Evolutionary conservation across 2,329 filamentous ascomycete genomes (phyloP), one percentile per base, ranked within the genome.

Genomic region (Cercospora zeina): DNA sequence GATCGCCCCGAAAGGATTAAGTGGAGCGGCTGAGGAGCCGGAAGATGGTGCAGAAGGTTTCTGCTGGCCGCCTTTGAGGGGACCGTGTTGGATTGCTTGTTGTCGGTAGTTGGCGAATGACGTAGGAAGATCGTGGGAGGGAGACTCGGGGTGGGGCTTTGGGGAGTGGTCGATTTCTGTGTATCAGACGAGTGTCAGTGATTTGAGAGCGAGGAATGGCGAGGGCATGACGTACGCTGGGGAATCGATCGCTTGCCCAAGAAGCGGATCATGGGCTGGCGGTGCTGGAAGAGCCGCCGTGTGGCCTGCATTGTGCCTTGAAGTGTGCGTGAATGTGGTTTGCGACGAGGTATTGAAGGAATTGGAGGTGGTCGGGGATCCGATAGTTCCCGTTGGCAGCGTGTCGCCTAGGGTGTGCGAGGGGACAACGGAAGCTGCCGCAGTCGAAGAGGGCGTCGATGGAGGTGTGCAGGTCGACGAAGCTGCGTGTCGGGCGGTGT

Each of bases 41-140:
- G 58, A 50, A 21, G 60, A 47, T 13, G 61, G 42, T 39, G 65
- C 57, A 14, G 61, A 51, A 50, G 54, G 58, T 33, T 64, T 62
- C 45, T 66, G 64, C 30, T 66, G 56, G 19, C 68, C 63, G 65
- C 66, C 72, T 68, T 67, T 77, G 31, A 93, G 83, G 14, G 89
- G 89, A 34, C 89, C 89, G 74, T 91, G 89, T 77, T 91, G 89
- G 77, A 89, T 88, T 63, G 87, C 89, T 75, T 88, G 86, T 77
- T 90, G 85, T 73, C 89, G 88, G 82, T 93, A 93, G 71, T 83
- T 83, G 75, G 87, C 89, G 80, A 93, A 93, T 64, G 83, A 85
- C 67, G 82, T 77, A 45, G 89, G 89, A 24, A 92, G 87, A 34
- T 81, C 78, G 71, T 85, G 79, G 36, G 81, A 82, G 49, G 89